Conservation (phyloP, 2,329 filamentous ascomycete genomes). For the Colletotrichum eleusines region DNA sequence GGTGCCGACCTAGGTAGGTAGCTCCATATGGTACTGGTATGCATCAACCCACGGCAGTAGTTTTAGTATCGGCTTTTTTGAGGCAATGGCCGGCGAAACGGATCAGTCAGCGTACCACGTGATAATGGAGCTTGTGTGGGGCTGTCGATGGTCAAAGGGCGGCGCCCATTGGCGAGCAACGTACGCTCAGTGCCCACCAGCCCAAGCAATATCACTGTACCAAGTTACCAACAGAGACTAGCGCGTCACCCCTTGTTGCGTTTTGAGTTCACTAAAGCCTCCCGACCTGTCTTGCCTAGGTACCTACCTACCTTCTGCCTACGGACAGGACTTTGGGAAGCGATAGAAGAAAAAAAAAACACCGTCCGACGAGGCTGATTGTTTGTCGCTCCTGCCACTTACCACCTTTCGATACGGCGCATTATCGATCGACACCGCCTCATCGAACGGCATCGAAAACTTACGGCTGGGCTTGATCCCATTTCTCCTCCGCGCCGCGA, state of each 20-base stretch:
- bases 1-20: too few species aligned
- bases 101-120: not conserved
- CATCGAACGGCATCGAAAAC: not conserved
- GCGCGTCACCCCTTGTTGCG: not conserved
- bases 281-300: slow-evolving; percentile 10
- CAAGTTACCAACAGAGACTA: slow-evolving; percentile 6
- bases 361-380: slow-evolving; percentile 13
- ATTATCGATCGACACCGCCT: not conserved
- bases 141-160: not conserved
- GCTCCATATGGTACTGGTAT: not conserved
- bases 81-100: too few species aligned
- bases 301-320: slow-evolving; percentile 6
- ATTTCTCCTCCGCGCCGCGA: slow-evolving; percentile 1
- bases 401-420: not conserved
- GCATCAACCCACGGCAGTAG: not conserved
- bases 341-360: slow-evolving; percentile 19
- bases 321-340: slow-evolving; percentile 2
- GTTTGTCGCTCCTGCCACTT: not conserved
- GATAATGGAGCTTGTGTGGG: slow-evolving; percentile 12
- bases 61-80: not conserved
- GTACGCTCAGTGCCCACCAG: not conserved
- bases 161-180: not conserved
- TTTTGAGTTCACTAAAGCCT: slow-evolving; percentile 20
- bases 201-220: not conserved
- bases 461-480: slow-evolving; percentile 7